Conservation (phyloP, 1,284 basidiomycete genomes). For the Ustilago esculenta region DNA sequence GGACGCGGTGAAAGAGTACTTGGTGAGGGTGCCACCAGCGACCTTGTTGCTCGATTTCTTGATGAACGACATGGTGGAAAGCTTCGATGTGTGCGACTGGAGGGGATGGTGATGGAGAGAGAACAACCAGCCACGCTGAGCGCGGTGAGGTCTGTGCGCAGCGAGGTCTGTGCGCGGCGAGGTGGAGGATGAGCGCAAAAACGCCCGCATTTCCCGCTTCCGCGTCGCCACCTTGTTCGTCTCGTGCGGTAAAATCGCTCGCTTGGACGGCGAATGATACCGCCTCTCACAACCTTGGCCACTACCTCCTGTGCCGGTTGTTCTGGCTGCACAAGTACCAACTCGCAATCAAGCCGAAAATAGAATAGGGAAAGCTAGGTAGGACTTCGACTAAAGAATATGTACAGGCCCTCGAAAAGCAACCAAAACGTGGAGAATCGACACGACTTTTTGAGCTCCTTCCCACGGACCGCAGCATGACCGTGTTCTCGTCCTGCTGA, state of each 20-base stretch:
- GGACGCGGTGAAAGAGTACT: conserved; percentile 70
- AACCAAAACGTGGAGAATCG: neutral
- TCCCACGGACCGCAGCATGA: neutral
- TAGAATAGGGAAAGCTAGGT: neutral
- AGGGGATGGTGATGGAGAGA: neutral
- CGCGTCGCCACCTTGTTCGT: neutral
- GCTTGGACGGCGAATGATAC: too few species aligned
- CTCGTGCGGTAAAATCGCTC: conserved; percentile 31
- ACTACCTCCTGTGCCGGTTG: too few species aligned
- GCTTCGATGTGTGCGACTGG: neutral
- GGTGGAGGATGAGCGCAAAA: conserved; percentile 10
- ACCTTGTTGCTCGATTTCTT: conserved; percentile 45
- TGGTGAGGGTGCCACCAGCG: conserved; percentile 52
- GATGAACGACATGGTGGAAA: conserved; percentile 34
- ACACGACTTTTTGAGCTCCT: neutral
- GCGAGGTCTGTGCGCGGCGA: neutral
- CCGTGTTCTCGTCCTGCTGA: neutral
- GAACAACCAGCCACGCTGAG: neutral
- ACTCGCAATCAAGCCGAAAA: too few species aligned
- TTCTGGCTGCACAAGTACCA: too few species aligned
- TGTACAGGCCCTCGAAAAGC: conserved; percentile 2
- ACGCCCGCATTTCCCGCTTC: conserved; percentile 21
- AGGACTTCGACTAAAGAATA: neutral
- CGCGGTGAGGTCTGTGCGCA: conserved; percentile 37
- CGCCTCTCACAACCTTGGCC: too few species aligned